A percentile compares a stretch with the other conserved stretches of the same genome.
Evolutionary conservation across 352 stramenopile species (phyloP).

Genomic region (Discostella stelligera): DNA sequence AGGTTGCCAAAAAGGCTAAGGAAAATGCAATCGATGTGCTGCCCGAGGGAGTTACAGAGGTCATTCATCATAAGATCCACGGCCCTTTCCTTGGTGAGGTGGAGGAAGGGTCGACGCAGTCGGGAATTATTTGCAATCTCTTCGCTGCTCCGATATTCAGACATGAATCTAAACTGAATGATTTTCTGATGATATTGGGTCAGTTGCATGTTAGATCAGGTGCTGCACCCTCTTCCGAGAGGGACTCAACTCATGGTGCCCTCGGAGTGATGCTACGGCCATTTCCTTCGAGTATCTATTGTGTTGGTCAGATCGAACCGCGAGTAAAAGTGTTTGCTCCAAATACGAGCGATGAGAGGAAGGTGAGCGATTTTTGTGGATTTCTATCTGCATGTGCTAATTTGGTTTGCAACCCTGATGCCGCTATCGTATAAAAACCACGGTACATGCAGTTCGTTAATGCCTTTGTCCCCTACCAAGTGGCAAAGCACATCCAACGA

Average conservation of each 20-base stretch:
- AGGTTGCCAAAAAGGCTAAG: constrained; percentile 51
- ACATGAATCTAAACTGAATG: constrained; percentile 73
- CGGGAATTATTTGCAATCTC: constrained; percentile 73
- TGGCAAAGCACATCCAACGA: constrained; percentile 59
- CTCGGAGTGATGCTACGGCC: constrained; percentile 70
- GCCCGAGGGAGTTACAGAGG: constrained; percentile 79
- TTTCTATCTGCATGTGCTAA: not conserved
- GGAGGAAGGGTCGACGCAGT: constrained; percentile 72
- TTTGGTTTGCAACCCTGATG: not conserved
- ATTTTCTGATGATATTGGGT: constrained; percentile 82
- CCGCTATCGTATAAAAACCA: not conserved
- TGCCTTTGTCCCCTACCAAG: constrained; percentile 72
- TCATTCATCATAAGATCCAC: constrained; percentile 73
- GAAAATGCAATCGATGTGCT: constrained; percentile 63
- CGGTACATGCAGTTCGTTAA: constrained; percentile 54
- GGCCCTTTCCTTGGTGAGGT: constrained; percentile 81
- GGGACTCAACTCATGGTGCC: constrained; percentile 1
- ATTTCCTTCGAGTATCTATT: constrained; percentile 70
- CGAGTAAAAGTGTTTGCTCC: constrained; percentile 70
- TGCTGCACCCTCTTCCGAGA: constrained; percentile 16
- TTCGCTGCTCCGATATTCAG: constrained; percentile 76
- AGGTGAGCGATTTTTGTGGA: constrained; percentile 20
- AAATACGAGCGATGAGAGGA: constrained; percentile 74
- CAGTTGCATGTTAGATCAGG: constrained; percentile 33
- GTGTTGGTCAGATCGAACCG: constrained; percentile 76